Evolutionary conservation across 768 basidiomycete species (phyloP).

Genomic region (Leccinellum rugosiceps): DNA sequence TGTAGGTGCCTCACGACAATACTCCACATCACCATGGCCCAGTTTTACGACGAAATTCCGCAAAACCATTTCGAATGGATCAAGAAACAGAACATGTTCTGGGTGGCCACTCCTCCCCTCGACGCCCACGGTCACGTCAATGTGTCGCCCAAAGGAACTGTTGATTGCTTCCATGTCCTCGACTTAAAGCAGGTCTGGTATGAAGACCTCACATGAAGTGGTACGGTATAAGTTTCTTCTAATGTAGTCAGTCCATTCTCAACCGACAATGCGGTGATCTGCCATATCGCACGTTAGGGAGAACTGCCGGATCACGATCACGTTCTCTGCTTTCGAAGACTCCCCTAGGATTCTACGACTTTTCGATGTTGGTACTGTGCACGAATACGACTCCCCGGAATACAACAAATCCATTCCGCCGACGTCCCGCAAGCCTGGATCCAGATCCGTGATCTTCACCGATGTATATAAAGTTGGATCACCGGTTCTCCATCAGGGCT

Average conservation of each 20-base stretch:
- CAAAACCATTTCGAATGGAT: conserved; percentile 55
- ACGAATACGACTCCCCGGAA: conserved; percentile 62
- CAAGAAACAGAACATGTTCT: conserved; percentile 61
- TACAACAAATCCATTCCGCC: conserved; percentile 52
- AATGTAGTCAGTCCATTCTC: not conserved
- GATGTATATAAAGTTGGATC: conserved; percentile 57
- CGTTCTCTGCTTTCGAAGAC: conserved; percentile 62
- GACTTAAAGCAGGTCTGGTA: conserved; percentile 63
- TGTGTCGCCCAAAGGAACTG: conserved; percentile 66
- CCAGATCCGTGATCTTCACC: conserved; percentile 57
- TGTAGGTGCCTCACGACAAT: not conserved
- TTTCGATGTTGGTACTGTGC: conserved; percentile 57
- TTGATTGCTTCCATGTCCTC: conserved; percentile 59
- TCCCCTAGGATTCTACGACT: conserved; percentile 57
- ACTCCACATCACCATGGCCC: conserved; percentile 41
- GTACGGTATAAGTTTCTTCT: conserved; percentile 30
- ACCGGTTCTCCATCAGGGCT: conserved; percentile 36
- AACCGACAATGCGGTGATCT: not conserved
- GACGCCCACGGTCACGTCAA: conserved; percentile 57
- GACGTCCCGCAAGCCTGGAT: conserved; percentile 50
- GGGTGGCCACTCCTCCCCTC: conserved; percentile 68
- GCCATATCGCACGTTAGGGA: conserved; percentile 58
- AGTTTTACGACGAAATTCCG: conserved; percentile 59
- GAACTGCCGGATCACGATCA: conserved; percentile 59
- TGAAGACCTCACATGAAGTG: conserved; percentile 68